phyloP scores from a whole-genome alignment of 495 filamentous ascomycete genomes.

The Rusavskia elegans region DNA sequence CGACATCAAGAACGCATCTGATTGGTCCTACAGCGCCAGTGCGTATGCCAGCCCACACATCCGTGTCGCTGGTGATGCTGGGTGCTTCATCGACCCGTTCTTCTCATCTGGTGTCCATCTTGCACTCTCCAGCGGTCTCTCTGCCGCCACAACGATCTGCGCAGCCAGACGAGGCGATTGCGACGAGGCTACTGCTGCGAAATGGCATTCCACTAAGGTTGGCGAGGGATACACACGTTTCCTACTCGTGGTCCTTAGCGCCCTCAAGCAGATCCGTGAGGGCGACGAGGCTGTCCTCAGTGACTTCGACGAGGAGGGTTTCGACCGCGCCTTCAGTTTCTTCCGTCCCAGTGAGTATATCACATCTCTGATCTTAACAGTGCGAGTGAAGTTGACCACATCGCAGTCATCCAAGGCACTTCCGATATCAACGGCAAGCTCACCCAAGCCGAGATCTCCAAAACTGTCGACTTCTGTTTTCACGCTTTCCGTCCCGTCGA shows the following conservation, averaged over 20 bases:
- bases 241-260: conserved; percentile 28
- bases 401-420: conserved; percentile 26
- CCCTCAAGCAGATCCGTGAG: conserved; percentile 27
- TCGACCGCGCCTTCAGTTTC: conserved; percentile 28
- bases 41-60: conserved; percentile 20
- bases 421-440: conserved; percentile 20
- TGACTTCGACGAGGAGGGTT: conserved; percentile 28
- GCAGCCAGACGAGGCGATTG: conserved; percentile 20
- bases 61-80: conserved; percentile 26
- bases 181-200: conserved; percentile 21
- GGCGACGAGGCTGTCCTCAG: conserved; percentile 19
- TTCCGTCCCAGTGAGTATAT: conserved; percentile 25
- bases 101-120: conserved; percentile 35
- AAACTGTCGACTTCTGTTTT: conserved; percentile 25
- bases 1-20: conserved; percentile 23
- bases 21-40: conserved; percentile 29
- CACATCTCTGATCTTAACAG: not conserved
- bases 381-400: not conserved
- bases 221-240: conserved; percentile 34
- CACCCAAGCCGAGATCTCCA: conserved; percentile 18
- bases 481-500: conserved; percentile 16
- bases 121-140: conserved; percentile 26
- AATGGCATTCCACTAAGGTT: conserved; percentile 31
- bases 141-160: conserved; percentile 26
- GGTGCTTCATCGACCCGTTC: conserved; percentile 28